Evolutionary conservation across 192 early-diverging fungal genomes (phyloP).

Genomic region (Dissophora ornata): DNA sequence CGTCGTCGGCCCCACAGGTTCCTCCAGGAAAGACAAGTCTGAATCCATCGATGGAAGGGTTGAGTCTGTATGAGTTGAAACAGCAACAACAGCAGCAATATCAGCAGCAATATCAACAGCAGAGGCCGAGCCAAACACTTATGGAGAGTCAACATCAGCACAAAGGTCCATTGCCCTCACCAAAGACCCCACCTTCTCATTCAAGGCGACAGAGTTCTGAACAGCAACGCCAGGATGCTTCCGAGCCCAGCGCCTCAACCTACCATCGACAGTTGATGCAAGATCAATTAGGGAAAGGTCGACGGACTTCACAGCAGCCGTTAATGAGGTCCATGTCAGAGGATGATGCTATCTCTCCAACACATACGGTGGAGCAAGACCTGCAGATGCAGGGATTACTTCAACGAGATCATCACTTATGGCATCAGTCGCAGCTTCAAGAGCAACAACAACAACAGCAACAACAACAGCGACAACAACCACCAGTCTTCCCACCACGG

Average conservation of each 20-base stretch:
- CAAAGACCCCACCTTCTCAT: slow-evolving; percentile 1
- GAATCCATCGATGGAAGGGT: no score
- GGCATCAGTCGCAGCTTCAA: slow-evolving; percentile 13
- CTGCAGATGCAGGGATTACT: slow-evolving; percentile 9
- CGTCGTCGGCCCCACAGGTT: not conserved
- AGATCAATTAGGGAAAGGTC: slow-evolving; percentile 6
- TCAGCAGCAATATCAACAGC: slow-evolving; percentile 3
- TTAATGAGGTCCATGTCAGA: not conserved
- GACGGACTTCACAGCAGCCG: not conserved
- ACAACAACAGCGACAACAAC: not conserved
- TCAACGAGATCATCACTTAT: slow-evolving; percentile 15
- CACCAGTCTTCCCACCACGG: slow-evolving; percentile 13
- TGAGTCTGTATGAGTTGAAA: no score
- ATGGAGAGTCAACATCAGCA: not conserved
- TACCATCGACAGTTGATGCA: slow-evolving; percentile 29
- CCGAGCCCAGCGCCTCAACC: slow-evolving; percentile 7
- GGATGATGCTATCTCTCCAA: not conserved
- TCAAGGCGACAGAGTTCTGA: not conserved
- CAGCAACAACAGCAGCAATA: not conserved
- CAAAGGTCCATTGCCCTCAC: slow-evolving; percentile 10
- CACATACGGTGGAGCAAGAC: not conserved
- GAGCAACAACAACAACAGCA: slow-evolving; percentile 13
- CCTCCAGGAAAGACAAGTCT: not conserved
- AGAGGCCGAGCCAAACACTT: no score
- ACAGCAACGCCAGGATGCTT: not conserved